Conservation (phyloP, 495 filamentous ascomycete species). For the Hypomontagnella submonticulosa region DNA sequence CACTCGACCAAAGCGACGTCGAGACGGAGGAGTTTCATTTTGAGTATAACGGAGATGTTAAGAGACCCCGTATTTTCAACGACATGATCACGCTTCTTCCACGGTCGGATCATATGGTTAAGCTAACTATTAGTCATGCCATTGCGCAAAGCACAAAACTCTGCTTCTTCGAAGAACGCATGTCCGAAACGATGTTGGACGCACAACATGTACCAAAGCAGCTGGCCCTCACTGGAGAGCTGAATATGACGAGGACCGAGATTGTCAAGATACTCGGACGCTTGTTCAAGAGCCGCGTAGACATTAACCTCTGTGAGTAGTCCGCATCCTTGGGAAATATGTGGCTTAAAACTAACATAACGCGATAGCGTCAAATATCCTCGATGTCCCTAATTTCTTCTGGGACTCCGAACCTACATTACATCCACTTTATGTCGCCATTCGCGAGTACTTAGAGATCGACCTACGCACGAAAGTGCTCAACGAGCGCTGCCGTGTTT, state of each 20-base stretch:
- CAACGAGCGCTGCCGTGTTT: conserved; percentile 96
- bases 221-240: conserved; percentile 85
- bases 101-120: conserved; percentile 96
- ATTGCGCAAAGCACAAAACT: conserved; percentile 98
- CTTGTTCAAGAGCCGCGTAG: conserved; percentile 92
- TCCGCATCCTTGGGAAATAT: not conserved
- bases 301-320: conserved; percentile 94
- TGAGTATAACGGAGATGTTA: conserved; percentile 87
- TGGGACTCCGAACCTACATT: conserved; percentile 97
- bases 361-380: conserved; percentile 84
- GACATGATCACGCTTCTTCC: conserved; percentile 98
- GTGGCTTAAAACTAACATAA: conserved; percentile 28
- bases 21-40: conserved; percentile 99
- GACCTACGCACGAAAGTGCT: conserved; percentile 92
- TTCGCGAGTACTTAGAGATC: conserved; percentile 98
- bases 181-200: conserved; percentile 92
- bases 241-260: conserved; percentile 92
- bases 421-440: conserved; percentile 91
- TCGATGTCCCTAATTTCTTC: conserved; percentile 98
- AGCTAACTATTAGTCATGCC: conserved; percentile 94
- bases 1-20: conserved; percentile 84
- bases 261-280: conserved; percentile 90
- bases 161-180: conserved; percentile 95
- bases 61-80: conserved; percentile 91
- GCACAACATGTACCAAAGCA: conserved; percentile 91